phyloP scores from a whole-genome alignment of 257 asterid species.

The Solanum corneliomulleri region DNA sequence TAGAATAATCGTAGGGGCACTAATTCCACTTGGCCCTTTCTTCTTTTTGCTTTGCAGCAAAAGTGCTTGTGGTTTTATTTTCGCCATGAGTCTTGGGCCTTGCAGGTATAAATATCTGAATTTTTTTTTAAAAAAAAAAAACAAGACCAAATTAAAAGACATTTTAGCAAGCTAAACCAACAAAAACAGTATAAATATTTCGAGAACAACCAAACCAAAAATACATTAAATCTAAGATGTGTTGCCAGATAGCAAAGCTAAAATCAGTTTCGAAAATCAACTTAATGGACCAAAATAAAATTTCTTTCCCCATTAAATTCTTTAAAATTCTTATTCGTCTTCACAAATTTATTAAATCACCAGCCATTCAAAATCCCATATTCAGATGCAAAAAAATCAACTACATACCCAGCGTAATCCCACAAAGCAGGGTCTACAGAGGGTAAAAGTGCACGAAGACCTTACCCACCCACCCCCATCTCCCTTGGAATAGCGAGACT shows the following conservation, averaged over 20 bases:
- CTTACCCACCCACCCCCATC: neutral
- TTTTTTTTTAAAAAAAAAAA: neutral
- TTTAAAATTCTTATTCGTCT: neutral
- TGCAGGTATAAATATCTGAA: neutral
- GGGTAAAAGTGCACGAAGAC: neutral
- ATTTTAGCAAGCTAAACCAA: neutral
- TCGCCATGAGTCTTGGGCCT: constrained; percentile 17
- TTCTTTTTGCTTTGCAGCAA: constrained; percentile 47
- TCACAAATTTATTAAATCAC: neutral
- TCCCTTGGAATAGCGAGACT: neutral
- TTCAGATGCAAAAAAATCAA: neutral
- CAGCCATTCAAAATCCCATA: neutral
- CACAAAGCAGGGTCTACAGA: neutral
- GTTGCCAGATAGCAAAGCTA: neutral
- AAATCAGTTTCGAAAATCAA: neutral
- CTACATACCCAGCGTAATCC: neutral
- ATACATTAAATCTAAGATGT: neutral
- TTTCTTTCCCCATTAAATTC: neutral
- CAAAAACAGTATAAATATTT: neutral
- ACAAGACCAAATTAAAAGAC: neutral
- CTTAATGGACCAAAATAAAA: neutral
- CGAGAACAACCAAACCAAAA: neutral
- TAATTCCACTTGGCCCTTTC: constrained; percentile 26
- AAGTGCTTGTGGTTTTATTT: constrained; percentile 49
- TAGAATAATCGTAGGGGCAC: constrained; percentile 20